Evolutionary conservation across 352 stramenopile genomes (phyloP).

Genomic region (Globisporangium acanthophoron): DNA sequence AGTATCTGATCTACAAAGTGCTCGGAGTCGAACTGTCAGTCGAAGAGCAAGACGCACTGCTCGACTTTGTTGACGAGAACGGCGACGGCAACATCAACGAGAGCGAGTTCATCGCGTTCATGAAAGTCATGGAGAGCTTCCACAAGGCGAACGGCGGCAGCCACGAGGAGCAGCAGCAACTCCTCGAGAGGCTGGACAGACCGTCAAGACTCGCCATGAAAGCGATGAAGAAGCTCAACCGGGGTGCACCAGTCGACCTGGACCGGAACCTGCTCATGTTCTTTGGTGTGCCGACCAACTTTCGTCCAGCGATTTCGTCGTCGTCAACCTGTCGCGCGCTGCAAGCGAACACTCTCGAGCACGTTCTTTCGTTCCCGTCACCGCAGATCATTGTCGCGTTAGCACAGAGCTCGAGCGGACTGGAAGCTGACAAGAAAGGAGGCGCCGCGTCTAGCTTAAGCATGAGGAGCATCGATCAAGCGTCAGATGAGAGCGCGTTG

Average conservation of each 20-base stretch:
- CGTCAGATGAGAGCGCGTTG: constrained; percentile 30
- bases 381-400: constrained; percentile 55
- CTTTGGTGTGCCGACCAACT: constrained; percentile 77
- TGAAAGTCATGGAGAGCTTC: constrained; percentile 59
- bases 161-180: constrained; percentile 26
- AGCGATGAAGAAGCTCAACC: constrained; percentile 74
- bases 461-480: not conserved
- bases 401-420: constrained; percentile 23
- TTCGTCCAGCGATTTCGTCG: constrained; percentile 59
- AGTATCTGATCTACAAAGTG: constrained; percentile 70
- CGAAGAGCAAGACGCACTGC: constrained; percentile 61
- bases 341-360: constrained; percentile 54
- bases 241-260: constrained; percentile 57
- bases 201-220: constrained; percentile 46
- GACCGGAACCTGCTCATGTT: constrained; percentile 69
- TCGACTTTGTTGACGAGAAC: constrained; percentile 65
- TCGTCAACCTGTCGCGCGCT: constrained; percentile 38
- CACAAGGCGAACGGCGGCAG: constrained; percentile 26
- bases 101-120: constrained; percentile 71
- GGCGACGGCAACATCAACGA: constrained; percentile 58
- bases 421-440: not conserved
- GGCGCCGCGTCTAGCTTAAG: not conserved
- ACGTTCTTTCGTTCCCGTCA: constrained; percentile 66
- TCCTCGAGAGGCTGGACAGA: constrained; percentile 34
- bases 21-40: constrained; percentile 68